A percentile compares a stretch with the other conserved stretches of the same genome.
Conservation (phyloP, 306 rosid species). For the Glycine tomentella region DNA sequence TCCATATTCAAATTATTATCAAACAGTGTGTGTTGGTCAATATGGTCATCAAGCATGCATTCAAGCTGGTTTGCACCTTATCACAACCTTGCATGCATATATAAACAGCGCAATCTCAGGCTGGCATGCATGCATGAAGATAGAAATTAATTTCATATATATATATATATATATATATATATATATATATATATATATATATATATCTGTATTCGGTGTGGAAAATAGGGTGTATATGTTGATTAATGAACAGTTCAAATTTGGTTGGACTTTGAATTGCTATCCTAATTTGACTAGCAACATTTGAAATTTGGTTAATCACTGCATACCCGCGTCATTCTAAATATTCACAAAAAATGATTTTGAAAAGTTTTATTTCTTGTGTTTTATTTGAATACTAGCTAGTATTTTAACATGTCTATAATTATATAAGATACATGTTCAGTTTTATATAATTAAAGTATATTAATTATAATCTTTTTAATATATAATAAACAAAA, state of each 20-base stretch:
- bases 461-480: too few species aligned
- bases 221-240: constrained; percentile 6
- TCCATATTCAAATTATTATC: background rate
- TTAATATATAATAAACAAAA: too few species aligned
- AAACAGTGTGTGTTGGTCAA: constrained; percentile 17
- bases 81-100: background rate
- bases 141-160: background rate
- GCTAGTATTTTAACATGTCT: too few species aligned
- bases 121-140: constrained; percentile 28
- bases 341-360: too few species aligned
- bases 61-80: background rate
- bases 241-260: constrained; percentile 33
- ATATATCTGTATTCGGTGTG: constrained; percentile 30
- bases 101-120: constrained; percentile 11
- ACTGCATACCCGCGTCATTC: too few species aligned
- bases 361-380: too few species aligned
- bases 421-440: too few species aligned
- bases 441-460: too few species aligned
- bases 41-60: background rate
- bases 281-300: constrained; percentile 12
- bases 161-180: too few species aligned
- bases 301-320: background rate
- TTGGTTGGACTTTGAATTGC: constrained; percentile 41
- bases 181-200: constrained; percentile 29
- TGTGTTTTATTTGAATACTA: too few species aligned